Percentiles rank a stretch among this genome's conserved stretches.
phyloP scores from a whole-genome alignment of 108 stramenopile species.

The Fistulifera solaris region DNA sequence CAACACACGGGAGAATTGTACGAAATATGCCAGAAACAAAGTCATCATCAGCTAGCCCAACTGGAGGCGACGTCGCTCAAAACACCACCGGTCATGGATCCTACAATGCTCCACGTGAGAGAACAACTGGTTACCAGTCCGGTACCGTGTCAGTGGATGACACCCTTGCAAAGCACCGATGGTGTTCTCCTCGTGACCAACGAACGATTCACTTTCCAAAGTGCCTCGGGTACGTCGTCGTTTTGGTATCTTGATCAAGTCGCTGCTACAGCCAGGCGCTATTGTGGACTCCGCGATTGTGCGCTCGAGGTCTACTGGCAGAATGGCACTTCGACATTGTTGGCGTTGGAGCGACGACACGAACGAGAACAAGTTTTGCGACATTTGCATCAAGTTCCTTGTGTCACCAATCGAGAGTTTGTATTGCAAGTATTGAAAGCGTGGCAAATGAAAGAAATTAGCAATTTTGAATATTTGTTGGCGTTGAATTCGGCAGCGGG shows the following conservation, averaged over 20 bases:
- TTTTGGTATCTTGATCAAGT: constrained; percentile 44
- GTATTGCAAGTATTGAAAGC: constrained; percentile 46
- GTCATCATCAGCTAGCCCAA: too few species aligned
- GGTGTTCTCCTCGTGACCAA: constrained; percentile 57
- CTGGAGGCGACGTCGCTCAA: constrained; percentile 7
- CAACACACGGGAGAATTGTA: constrained; percentile 30
- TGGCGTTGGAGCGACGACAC: constrained; percentile 52
- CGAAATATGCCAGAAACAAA: constrained; percentile 15
- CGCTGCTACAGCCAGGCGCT: constrained; percentile 58
- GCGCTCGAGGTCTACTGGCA: constrained; percentile 73
- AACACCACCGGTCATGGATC: not conserved
- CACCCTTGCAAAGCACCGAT: constrained; percentile 43
- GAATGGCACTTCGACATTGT: constrained; percentile 29
- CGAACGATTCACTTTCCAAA: constrained; percentile 70
- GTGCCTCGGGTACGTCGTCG: constrained; percentile 4
- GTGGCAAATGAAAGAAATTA: constrained; percentile 57
- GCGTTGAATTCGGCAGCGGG: constrained; percentile 92
- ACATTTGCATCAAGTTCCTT: constrained; percentile 36
- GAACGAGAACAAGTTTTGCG: constrained; percentile 68
- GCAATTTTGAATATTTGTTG: constrained; percentile 94
- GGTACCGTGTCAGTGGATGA: constrained; percentile 31
- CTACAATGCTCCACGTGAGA: constrained; percentile 17
- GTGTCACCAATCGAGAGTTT: constrained; percentile 73
- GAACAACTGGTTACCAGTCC: constrained; percentile 39
- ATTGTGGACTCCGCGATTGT: constrained; percentile 64